Base-by-base conservation (phyloP, 345 rosid species). In the Stellera chamaejasme region DNA sequence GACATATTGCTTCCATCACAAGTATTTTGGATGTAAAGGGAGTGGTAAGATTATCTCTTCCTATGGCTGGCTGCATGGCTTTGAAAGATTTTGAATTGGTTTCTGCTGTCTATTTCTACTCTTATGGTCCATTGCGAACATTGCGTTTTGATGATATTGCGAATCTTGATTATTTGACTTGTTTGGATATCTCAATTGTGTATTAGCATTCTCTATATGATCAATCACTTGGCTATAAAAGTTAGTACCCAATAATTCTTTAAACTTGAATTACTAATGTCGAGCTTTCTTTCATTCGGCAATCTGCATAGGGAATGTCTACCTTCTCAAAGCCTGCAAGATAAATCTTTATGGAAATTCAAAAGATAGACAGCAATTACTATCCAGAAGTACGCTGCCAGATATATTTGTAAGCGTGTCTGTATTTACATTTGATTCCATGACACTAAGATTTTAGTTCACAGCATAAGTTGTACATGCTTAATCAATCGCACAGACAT, bases 311-410 rank as follows among this genome's bases (percentile, higher is more conserved):
- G 87, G 85, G 87, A 55, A 73, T 75, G 85, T 71, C 78, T 27
- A 81, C 73, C 61, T 84, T 81, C 79, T 79, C 85, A 15, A 84
- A 79, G 75, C 69, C 91, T 14, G 87, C 85, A 1, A 75, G 87
- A 57, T 56, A 54, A 45, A 67, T 84, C 25, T 79, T 84, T 60
- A 57, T 81, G 85, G 83, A 81, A 71, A 71, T 84, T 73, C 87
- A 75, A 75, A 84, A 73, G 69, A 73, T 84, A 44, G 87, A 81
- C 27, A 79, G 87, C 75, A 75, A 56, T 59, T 81, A 84, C 76
- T 81, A 81, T 48, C 91, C 91, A 12, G 87, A 84, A 84, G 91
- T 77, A 62, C n/a, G n/a, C n/a, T n/a, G n/a, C n/a, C n/a, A n/a
- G n/a, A n/a, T n/a, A n/a, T n/a, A n/a, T n/a, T n/a, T n/a, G n/a